Conservation (phyloP, 2,329 filamentous ascomycete species). For the Pyricularia grisea region DNA sequence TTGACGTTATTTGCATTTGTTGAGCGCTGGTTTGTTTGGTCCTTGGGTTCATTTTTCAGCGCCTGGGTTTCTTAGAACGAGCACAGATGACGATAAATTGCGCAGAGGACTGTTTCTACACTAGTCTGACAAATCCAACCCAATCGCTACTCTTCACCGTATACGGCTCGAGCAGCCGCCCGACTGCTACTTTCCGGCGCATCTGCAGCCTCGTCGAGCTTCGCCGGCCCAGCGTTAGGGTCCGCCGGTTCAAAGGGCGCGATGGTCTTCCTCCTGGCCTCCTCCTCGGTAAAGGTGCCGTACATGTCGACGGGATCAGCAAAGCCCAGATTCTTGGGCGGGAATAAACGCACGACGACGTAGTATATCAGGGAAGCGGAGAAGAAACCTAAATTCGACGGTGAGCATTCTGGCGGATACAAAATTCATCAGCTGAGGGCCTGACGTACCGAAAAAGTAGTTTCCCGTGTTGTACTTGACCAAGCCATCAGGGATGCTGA, state of each 20-base stretch:
- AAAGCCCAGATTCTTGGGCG: conserved; percentile 27
- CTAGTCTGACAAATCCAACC: neutral
- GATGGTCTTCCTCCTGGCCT: conserved; percentile 19
- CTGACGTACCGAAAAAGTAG: conserved; percentile 4
- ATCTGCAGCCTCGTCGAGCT: neutral
- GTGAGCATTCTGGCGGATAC: neutral
- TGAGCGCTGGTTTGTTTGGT: neutral
- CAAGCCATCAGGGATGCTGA: neutral
- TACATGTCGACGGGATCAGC: conserved; percentile 33
- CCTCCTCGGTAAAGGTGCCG: conserved; percentile 31
- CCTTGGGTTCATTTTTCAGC: neutral
- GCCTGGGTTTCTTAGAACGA: neutral
- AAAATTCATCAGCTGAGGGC: neutral
- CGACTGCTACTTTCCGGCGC: neutral
- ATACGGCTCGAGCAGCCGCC: neutral
- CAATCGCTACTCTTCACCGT: neutral
- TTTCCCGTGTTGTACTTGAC: conserved; percentile 2
- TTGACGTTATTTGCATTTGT: neutral
- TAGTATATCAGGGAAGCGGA: conserved; percentile 2
- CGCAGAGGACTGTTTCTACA: neutral
- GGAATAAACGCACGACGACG: conserved; percentile 26
- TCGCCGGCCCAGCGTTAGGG: neutral
- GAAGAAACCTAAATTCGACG: neutral
- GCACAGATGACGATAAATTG: neutral
- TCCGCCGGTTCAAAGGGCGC: neutral